A percentile compares a stretch with the other conserved stretches of the same genome.
phyloP scores from a whole-genome alignment of 768 basidiomycete genomes.

The Phylloporus sp. region DNA sequence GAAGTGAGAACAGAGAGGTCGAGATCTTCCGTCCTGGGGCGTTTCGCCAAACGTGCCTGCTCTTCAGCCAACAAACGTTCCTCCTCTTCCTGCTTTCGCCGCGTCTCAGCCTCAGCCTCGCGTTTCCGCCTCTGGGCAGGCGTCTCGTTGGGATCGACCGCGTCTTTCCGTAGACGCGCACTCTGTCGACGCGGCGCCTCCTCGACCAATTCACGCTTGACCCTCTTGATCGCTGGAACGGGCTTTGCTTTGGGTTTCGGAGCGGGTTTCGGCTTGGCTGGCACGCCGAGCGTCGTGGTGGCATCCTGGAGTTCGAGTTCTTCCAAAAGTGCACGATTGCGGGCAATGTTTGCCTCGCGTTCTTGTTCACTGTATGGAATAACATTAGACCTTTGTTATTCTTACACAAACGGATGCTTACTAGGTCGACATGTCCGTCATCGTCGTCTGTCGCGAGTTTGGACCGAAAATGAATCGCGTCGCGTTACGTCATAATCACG shows the following conservation, averaged over 20 bases:
- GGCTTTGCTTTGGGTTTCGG: constrained; percentile 51
- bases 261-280: constrained; percentile 36
- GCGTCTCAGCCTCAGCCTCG: constrained; percentile 56
- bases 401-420: constrained; percentile 27
- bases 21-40: constrained; percentile 64
- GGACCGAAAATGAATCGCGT: constrained; percentile 18
- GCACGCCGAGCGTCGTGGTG: constrained; percentile 42
- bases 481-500: constrained; percentile 32
- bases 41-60: constrained; percentile 53
- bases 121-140: constrained; percentile 59
- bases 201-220: constrained; percentile 43
- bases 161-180: constrained; percentile 50
- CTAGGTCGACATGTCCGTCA: constrained; percentile 50
- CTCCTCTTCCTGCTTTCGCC: constrained; percentile 57
- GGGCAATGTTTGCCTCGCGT: constrained; percentile 76
- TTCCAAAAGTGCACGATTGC: constrained; percentile 70
- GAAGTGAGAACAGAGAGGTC: constrained; percentile 49
- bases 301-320: constrained; percentile 63
- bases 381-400: not conserved
- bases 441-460: constrained; percentile 6
- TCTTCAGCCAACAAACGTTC: constrained; percentile 60
- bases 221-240: constrained; percentile 50
- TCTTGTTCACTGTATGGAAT: constrained; percentile 50
- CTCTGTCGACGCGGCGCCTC: constrained; percentile 62
- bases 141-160: constrained; percentile 56